phyloP scores from a whole-genome alignment of 75 land plant genomes.

The Cryptomeria japonica region DNA sequence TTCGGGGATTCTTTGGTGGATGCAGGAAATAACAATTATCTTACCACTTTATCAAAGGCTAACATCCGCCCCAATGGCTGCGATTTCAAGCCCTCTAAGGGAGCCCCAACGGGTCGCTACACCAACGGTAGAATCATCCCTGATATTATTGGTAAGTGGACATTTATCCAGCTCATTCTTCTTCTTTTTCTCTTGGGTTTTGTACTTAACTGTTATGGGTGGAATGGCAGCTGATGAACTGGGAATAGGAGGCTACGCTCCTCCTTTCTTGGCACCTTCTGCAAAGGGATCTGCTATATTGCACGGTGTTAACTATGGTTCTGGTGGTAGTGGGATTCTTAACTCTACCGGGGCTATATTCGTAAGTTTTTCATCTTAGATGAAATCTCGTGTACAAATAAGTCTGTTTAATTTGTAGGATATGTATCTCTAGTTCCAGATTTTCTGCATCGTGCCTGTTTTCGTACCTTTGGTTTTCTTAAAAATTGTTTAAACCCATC shows the following conservation, averaged over 20 bases:
- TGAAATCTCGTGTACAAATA: too few relatives aligned
- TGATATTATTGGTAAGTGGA: slow-evolving; percentile 61
- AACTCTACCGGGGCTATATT: slow-evolving; percentile 66
- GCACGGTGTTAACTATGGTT: slow-evolving; percentile 83
- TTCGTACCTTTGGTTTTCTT: too few relatives aligned
- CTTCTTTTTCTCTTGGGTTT: background rate
- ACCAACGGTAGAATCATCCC: slow-evolving; percentile 73
- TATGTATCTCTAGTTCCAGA: too few relatives aligned
- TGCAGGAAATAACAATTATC: slow-evolving; percentile 84
- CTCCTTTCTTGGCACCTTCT: slow-evolving; percentile 76
- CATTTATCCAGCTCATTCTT: background rate
- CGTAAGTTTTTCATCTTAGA: slow-evolving; percentile 35
- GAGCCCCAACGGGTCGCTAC: slow-evolving; percentile 76
- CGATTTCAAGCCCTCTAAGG: slow-evolving; percentile 59
- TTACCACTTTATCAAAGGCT: slow-evolving; percentile 62
- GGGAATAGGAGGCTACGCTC: slow-evolving; percentile 37
- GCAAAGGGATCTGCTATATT: slow-evolving; percentile 48
- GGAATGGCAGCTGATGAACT: slow-evolving; percentile 41
- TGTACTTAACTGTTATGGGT: background rate
- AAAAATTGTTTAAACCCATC: too few relatives aligned
- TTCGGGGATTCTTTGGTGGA: slow-evolving; percentile 92
- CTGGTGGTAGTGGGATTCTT: slow-evolving; percentile 83
- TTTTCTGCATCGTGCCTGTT: too few relatives aligned
- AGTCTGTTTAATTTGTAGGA: background rate
- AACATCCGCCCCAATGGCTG: slow-evolving; percentile 68